A percentile compares a stretch with the other conserved stretches of the same genome.
Evolutionary conservation across 2,329 filamentous ascomycete species (phyloP).

Genomic region (Penicillium sp.): DNA sequence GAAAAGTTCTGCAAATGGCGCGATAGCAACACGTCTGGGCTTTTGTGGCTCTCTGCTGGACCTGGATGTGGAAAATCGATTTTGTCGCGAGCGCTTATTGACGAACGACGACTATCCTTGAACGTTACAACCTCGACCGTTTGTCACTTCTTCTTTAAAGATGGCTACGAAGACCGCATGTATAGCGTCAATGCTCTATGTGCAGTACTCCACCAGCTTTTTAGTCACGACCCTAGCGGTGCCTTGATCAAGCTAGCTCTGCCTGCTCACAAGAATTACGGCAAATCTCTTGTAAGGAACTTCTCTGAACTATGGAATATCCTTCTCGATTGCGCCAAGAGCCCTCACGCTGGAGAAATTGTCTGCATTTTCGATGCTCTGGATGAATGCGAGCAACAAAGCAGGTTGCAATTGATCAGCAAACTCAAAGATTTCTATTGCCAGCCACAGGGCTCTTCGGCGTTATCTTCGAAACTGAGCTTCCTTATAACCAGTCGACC

Average conservation of each 20-base stretch:
- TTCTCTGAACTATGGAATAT: background rate
- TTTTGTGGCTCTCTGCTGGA: slow-evolving; percentile 25
- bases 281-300: background rate
- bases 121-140: slow-evolving; percentile 18
- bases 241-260: background rate
- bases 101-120: slow-evolving; percentile 18
- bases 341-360: background rate
- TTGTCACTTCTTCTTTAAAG: slow-evolving; percentile 34
- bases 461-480: background rate
- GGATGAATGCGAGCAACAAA: background rate
- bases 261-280: background rate
- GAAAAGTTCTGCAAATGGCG: slow-evolving; percentile 21
- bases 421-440: background rate
- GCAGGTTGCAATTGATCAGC: background rate
- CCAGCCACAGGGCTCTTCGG: background rate
- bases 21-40: slow-evolving; percentile 5
- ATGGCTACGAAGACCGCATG: slow-evolving; percentile 16
- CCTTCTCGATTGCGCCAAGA: background rate
- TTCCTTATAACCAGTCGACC: slow-evolving; percentile 4
- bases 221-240: background rate
- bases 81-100: slow-evolving; percentile 21
- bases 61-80: slow-evolving; percentile 27
- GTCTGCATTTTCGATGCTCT: background rate
- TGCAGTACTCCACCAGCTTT: background rate
- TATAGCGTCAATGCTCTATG: background rate